These are phyloP conservation scores for Colletotrichum godetiae DNA, from an alignment of 2,329 filamentous ascomycete species.

Conservation along the genomic window DNA sequence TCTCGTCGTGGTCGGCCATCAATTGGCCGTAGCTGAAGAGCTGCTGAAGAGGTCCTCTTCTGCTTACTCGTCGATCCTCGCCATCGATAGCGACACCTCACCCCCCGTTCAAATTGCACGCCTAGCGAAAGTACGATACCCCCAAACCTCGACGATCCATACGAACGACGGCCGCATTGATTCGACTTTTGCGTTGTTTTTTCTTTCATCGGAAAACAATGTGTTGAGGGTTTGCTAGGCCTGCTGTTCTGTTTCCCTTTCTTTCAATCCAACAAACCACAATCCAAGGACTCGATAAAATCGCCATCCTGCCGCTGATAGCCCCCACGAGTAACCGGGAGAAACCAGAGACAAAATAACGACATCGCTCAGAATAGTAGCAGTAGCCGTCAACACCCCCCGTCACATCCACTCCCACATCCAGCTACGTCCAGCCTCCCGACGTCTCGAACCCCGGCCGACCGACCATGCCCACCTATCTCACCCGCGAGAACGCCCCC, in stretches of 20 bases:
- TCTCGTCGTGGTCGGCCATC: background rate
- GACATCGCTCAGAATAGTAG: slow-evolving; percentile 21
- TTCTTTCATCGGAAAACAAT: slow-evolving; percentile 11
- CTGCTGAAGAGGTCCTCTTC: too few relatives aligned
- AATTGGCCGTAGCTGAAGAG: background rate
- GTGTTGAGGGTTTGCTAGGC: slow-evolving; percentile 28
- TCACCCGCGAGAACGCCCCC: slow-evolving; percentile 58
- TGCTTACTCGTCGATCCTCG: background rate
- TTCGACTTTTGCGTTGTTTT: slow-evolving; percentile 11
- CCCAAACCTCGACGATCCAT: slow-evolving; percentile 13
- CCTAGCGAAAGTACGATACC: slow-evolving; percentile 24
- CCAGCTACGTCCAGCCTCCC: slow-evolving; percentile 2
- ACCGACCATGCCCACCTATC: slow-evolving; percentile 63
- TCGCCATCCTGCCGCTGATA: background rate
- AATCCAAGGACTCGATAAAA: background rate
- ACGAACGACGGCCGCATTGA: slow-evolving; percentile 26
- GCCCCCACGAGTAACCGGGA: background rate
- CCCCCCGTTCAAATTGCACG: background rate
- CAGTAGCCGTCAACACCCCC: background rate
- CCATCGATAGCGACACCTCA: slow-evolving; percentile 1
- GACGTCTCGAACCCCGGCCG: slow-evolving; percentile 28
- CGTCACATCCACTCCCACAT: slow-evolving; percentile 20
- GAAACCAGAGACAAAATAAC: slow-evolving; percentile 5
- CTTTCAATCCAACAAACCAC: background rate
- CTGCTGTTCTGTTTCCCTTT: background rate